A percentile compares a stretch with the other conserved stretches of the same genome.
phyloP scores from a whole-genome alignment of 2,329 filamentous ascomycete species.

The Remersonia thermophila region DNA sequence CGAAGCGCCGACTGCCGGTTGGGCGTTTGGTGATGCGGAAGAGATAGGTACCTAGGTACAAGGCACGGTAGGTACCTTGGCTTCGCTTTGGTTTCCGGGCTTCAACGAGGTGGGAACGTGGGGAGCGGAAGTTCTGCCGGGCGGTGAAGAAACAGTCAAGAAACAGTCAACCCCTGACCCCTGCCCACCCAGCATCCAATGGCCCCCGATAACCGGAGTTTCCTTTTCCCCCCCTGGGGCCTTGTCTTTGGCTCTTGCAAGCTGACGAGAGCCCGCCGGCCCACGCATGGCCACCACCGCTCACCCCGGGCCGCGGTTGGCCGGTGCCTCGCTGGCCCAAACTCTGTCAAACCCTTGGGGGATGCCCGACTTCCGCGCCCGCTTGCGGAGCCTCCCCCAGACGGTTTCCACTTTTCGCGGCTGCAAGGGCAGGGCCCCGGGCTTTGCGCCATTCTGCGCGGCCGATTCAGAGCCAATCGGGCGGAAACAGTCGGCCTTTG shows the following conservation, averaged over 20 bases:
- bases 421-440: slow-evolving; percentile 1
- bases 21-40: background rate
- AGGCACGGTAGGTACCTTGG: too few species aligned
- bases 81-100: too few species aligned
- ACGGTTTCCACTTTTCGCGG: slow-evolving; percentile 1
- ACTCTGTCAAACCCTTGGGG: background rate
- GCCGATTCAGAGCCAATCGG: slow-evolving; percentile 7
- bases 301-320: background rate
- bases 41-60: too few species aligned
- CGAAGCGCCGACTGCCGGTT: background rate
- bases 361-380: slow-evolving; percentile 4
- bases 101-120: too few species aligned
- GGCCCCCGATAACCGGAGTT: slow-evolving; percentile 1
- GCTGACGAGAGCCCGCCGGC: too few species aligned
- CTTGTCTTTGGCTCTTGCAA: too few species aligned
- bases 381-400: background rate
- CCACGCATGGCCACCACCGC: too few species aligned
- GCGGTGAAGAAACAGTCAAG: slow-evolving; percentile 7
- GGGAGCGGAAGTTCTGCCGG: slow-evolving; percentile 13
- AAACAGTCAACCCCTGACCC: too few species aligned
- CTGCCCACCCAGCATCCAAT: background rate
- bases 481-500: slow-evolving; percentile 12
- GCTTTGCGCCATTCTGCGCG: slow-evolving; percentile 1
- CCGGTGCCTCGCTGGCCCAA: too few species aligned
- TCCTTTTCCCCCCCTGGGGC: background rate